Conservation (phyloP, 129 eudicot species). For the Glebionis coronaria region DNA sequence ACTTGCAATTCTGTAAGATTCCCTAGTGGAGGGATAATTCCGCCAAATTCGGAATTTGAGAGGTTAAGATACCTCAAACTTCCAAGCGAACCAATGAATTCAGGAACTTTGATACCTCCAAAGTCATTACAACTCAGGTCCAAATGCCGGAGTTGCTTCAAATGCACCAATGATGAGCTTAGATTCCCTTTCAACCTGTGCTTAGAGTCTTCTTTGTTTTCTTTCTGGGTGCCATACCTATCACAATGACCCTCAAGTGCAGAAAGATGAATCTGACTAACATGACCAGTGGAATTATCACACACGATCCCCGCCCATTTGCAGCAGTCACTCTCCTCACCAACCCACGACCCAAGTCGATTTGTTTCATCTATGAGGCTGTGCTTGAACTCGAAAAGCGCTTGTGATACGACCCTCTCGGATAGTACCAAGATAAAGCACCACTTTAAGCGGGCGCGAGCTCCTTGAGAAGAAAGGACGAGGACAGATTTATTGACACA, state of each 20-base stretch:
- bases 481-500: too few relatives aligned
- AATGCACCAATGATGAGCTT: constrained; percentile 4
- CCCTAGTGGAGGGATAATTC: constrained; percentile 6
- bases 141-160: not conserved
- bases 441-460: too few relatives aligned
- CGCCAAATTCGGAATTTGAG: not conserved
- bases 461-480: too few relatives aligned
- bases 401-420: too few relatives aligned
- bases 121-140: not conserved
- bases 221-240: not conserved
- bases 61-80: not conserved
- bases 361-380: constrained; percentile 14
- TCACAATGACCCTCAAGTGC: not conserved
- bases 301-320: constrained; percentile 21
- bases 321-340: constrained; percentile 6
- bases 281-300: constrained; percentile 23
- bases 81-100: not conserved
- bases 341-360: constrained; percentile 30
- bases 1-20: not conserved
- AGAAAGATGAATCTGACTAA: constrained; percentile 22
- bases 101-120: not conserved
- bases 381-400: constrained; percentile 25
- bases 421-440: too few relatives aligned
- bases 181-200: constrained; percentile 11
- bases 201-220: constrained; percentile 3